Base-by-base conservation (phyloP, 805 yeast species). In the Ogataea neopini region DNA sequence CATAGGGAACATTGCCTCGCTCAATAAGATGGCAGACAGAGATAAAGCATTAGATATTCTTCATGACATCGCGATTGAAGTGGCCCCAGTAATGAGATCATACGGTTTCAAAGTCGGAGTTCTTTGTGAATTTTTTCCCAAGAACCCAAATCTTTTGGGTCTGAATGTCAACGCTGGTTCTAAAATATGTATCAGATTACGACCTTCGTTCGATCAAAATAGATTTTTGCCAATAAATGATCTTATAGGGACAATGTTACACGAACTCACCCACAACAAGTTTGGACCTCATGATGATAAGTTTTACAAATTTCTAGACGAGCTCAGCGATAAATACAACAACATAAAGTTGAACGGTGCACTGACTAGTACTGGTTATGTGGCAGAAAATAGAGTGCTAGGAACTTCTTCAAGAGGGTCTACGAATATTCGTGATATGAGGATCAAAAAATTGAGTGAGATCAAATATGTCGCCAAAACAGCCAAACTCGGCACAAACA, bases 71-170 rank as follows among this genome's bases (percentile, higher is more conserved):
- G 91, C 92, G 2, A 74, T 72, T 20, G 66, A 75, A 26, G 94
- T 86, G 11, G 83, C 91, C 2, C 96, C 96, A 2, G 67, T 92
- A 44, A 87, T 92, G 83, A 77, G 80, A 49, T 78, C 79, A 35
- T 75, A 81, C 50, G 74, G 77, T 3, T 79, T 87, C 61, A 79
- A 76, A 44, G 92, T 91, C 2, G 82, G 81, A 0, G 68, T 76
- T 0, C 63, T 92, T 13, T 79, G 86, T 52, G 98, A 92, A 64
- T 87, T 92, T 78, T 85, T 72, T 52, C 98, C 98, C 2, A 83
- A 77, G 51, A 73, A 79, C 58, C 71, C 76, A 2, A 66, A 74
- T 13, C 68, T 92, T 17, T 68, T 91, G 10, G 98, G 98, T 0
- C 68, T 90, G 53, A 92, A 92, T 64, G 89, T 89, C 6, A 88